These are phyloP conservation scores for Cutaneotrichosporon arboriforme DNA, from an alignment of 1,284 basidiomycete genomes.

Conservation along the genomic window DNA sequence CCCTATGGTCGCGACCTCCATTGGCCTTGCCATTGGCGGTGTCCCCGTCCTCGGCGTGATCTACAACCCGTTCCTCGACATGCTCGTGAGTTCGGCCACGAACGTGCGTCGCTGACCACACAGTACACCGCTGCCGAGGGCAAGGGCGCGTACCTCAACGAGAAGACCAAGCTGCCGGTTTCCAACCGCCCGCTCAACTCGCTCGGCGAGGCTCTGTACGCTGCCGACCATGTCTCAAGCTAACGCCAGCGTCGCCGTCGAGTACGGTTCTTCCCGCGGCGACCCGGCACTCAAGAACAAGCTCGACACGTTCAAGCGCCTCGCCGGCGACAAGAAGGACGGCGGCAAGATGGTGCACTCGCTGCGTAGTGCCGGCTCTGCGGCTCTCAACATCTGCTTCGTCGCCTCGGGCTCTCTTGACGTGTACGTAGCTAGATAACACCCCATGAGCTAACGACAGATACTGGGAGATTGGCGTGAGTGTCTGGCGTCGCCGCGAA, in stretches of 20 bases:
- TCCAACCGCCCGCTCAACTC: constrained; percentile 69
- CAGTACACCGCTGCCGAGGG: constrained; percentile 72
- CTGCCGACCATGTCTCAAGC: background rate
- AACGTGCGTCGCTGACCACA: constrained; percentile 32
- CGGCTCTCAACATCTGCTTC: constrained; percentile 74
- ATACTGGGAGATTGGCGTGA: constrained; percentile 74
- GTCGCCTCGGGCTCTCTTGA: constrained; percentile 81
- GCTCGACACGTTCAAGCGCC: constrained; percentile 62
- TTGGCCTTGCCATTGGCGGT: constrained; percentile 78
- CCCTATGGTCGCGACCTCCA: constrained; percentile 82
- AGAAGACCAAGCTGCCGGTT: constrained; percentile 59
- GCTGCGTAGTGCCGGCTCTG: constrained; percentile 74
- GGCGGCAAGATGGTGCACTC: constrained; percentile 85
- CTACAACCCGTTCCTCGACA: constrained; percentile 86
- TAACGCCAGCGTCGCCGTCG: constrained; percentile 60
- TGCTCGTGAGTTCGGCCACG: constrained; percentile 52
- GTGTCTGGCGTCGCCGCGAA: constrained; percentile 12
- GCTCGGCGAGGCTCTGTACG: constrained; percentile 67
- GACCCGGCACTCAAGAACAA: constrained; percentile 71
- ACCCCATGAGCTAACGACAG: constrained; percentile 14
- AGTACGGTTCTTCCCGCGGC: constrained; percentile 73
- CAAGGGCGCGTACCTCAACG: constrained; percentile 70
- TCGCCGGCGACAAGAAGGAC: constrained; percentile 66
- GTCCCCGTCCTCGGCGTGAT: constrained; percentile 81
- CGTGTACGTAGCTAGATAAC: constrained; percentile 52